A percentile compares a stretch with the other conserved stretches of the same genome.
phyloP scores from a whole-genome alignment of 352 stramenopile genomes.

The Pythium phragmiticola region DNA sequence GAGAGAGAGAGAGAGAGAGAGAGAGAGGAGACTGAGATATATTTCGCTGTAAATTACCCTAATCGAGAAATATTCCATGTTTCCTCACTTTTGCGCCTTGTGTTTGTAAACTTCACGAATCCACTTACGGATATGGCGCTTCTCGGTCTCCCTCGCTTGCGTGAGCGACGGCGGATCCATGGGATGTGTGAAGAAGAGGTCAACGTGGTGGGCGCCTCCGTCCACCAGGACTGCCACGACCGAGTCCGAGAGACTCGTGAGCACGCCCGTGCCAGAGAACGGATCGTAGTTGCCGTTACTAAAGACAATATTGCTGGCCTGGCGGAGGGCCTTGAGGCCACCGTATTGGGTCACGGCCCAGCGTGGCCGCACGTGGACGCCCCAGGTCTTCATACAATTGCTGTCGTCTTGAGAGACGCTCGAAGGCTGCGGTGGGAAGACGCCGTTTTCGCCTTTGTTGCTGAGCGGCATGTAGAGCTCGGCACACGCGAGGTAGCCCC shows the following conservation, averaged over 20 bases:
- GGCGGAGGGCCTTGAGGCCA: slow-evolving; percentile 56
- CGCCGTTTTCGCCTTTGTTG: slow-evolving; percentile 71
- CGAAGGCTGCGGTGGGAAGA: slow-evolving; percentile 80
- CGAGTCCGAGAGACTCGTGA: slow-evolving; percentile 59
- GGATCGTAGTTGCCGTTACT: slow-evolving; percentile 94
- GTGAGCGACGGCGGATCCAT: slow-evolving; percentile 83
- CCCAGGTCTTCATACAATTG: slow-evolving; percentile 62
- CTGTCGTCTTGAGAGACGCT: slow-evolving; percentile 64
- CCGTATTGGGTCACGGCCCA: slow-evolving; percentile 78
- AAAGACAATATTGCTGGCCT: slow-evolving; percentile 93
- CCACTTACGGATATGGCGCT: slow-evolving; percentile 82
- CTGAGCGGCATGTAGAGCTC: slow-evolving; percentile 73
- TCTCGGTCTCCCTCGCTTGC: slow-evolving; percentile 68
- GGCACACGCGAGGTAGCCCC: slow-evolving; percentile 72
- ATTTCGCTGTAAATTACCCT: no score
- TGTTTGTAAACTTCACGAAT: slow-evolving; percentile 27
- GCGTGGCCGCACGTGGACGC: slow-evolving; percentile 52
- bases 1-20: no score
- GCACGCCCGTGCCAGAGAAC: slow-evolving; percentile 89
- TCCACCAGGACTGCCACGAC: slow-evolving; percentile 75
- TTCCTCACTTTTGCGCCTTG: background rate
- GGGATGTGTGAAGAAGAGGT: slow-evolving; percentile 90
- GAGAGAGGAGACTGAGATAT: no score
- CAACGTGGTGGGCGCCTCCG: slow-evolving; percentile 84
- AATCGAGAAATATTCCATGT: background rate